Evolutionary conservation across 179 eudicot species (phyloP).

Genomic region (Corrigiola litoralis): DNA sequence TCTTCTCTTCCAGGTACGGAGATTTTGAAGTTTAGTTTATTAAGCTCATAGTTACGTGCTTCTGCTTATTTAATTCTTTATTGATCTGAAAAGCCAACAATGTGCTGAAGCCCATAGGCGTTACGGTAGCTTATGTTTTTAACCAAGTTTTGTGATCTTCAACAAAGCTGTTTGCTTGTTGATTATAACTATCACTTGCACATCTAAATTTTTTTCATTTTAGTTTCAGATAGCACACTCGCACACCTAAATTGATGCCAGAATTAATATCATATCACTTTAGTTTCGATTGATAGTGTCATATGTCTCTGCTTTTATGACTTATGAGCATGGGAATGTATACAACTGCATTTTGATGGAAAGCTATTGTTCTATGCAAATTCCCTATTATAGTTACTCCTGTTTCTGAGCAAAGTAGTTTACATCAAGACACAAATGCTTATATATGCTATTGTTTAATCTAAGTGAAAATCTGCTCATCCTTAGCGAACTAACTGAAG

Average conservation of each 20-base stretch:
- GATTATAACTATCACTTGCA: not conserved
- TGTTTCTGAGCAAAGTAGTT: not conserved
- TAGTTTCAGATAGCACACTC: too few relatives aligned
- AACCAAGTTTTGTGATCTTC: too few relatives aligned
- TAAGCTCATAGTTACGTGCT: not conserved
- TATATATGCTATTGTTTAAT: too few relatives aligned
- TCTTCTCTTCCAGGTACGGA: slow-evolving; percentile 82
- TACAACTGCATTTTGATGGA: not conserved
- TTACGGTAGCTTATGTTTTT: too few relatives aligned
- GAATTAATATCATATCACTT: not conserved
- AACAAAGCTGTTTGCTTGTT: not conserved
- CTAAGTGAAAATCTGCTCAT: too few relatives aligned
- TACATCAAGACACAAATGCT: too few relatives aligned
- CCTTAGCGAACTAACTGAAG: too few relatives aligned
- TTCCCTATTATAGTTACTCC: not conserved
- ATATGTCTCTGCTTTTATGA: not conserved
- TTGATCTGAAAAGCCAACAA: not conserved
- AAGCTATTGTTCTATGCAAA: not conserved
- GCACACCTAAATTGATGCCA: not conserved
- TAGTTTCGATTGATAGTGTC: not conserved
- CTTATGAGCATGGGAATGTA: too few relatives aligned
- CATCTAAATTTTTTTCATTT: too few relatives aligned
- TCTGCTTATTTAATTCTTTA: not conserved
- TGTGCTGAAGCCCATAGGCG: too few relatives aligned
- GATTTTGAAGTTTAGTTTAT: not conserved